Evolutionary conservation across 179 eudicot genomes (phyloP), one percentile per base, ranked within the genome.

Genomic region (Pouteria campechiana): DNA sequence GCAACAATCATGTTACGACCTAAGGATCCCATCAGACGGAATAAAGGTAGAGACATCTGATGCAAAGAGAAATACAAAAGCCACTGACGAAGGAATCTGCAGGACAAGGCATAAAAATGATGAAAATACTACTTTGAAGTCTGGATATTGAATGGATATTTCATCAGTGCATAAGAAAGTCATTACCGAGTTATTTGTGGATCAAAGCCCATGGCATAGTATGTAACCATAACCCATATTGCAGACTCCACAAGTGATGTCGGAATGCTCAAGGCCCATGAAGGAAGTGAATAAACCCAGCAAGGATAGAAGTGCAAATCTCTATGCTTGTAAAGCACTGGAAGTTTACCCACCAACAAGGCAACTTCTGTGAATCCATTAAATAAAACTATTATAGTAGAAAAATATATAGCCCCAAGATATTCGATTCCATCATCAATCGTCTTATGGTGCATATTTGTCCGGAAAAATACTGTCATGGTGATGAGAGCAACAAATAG

Each of bases 341-440:
- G 93, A 55, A 82, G 88, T 49, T 82, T 82, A 35, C 72, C 72
- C 54, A 82, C 70, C 60, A 82, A 54, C 76, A 82, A 59, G 20
- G 93, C 83, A 32, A 79, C 88, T 63, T 79, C 93, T 78, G 73
- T 72, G 69, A 82, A 82, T 27, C 93, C 93, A 48, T 82, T 82
- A 60, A 78, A 82, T 23, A 82, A 57, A 51, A 66, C 76, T 83
- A 75, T 79, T 27, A 75, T 73, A 42, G 79, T 75, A 4, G 78
- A 67, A 56, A 72, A 82, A 58, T 82, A 82, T 20, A 82, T 56
- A 18, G 93, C 88, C 46, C 93, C 93, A 46, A 82, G 74, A 63
- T 67, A 82, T 53, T 75, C 53, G 46, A 72, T 76, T 29, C 74
- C 88, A 52, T 79, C 88, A 27, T 67, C 76, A n/a, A 82, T 55